These are phyloP conservation scores for Tricholoma bakamatsutake DNA, from an alignment of 768 basidiomycete genomes.

Conservation along the genomic window DNA sequence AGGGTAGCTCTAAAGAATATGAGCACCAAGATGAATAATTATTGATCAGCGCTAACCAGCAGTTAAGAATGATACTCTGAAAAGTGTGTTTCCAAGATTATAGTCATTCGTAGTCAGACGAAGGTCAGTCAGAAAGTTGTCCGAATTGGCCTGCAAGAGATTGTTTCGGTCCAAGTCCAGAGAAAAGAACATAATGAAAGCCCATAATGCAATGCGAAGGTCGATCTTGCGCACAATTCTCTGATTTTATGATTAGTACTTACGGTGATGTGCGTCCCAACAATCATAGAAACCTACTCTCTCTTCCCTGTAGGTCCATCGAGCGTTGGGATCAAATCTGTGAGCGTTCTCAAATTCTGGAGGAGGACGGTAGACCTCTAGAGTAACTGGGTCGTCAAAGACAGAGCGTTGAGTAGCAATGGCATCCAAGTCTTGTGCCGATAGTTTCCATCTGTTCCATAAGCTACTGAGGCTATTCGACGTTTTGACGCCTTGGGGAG, in stretches of 20 bases:
- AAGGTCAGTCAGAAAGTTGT: conserved; percentile 62
- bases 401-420: conserved; percentile 59
- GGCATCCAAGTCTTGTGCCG: conserved; percentile 35
- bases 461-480: conserved; percentile 20
- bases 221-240: conserved; percentile 55
- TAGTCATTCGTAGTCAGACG: conserved; percentile 57
- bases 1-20: conserved; percentile 45
- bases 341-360: conserved; percentile 53
- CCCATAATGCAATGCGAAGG: conserved; percentile 53
- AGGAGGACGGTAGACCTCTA: conserved; percentile 48
- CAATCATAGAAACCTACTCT: conserved; percentile 25
- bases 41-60: conserved; percentile 25
- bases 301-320: conserved; percentile 73
- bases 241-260: conserved; percentile 20
- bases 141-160: conserved; percentile 60
- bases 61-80: conserved; percentile 40
- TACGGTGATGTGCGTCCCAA: neutral
- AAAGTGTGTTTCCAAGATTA: conserved; percentile 58
- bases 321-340: conserved; percentile 57
- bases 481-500: conserved; percentile 20
- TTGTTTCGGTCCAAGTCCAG: conserved; percentile 57
- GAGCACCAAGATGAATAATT: neutral
- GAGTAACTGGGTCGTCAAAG: conserved; percentile 48
- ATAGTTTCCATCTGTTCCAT: conserved; percentile 24
- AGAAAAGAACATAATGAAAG: conserved; percentile 57